phyloP scores from a whole-genome alignment of 2,329 filamentous ascomycete genomes.

The Neobulgaria alba region DNA sequence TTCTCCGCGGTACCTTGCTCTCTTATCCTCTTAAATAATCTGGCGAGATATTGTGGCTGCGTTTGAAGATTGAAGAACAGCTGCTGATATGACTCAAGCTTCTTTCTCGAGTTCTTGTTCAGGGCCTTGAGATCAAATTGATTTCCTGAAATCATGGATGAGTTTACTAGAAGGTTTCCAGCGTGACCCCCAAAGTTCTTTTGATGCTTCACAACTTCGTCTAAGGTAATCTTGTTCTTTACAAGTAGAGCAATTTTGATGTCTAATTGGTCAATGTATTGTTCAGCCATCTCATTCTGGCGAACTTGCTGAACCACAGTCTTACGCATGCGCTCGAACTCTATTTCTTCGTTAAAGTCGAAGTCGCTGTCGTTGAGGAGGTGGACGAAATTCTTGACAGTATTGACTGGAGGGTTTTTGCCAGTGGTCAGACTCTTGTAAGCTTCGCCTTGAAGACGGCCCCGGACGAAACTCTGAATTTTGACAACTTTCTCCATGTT shows the following conservation, averaged over 20 bases:
- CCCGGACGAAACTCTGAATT: slow-evolving; percentile 92
- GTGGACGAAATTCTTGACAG: slow-evolving; percentile 97
- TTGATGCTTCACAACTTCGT: slow-evolving; percentile 95
- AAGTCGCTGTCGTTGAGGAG: slow-evolving; percentile 97
- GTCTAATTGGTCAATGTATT: slow-evolving; percentile 96
- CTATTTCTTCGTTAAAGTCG: slow-evolving; percentile 97
- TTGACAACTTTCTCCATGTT: slow-evolving; percentile 99
- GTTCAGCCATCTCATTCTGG: slow-evolving; percentile 93
- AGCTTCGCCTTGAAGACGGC: slow-evolving; percentile 90
- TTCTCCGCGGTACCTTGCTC: slow-evolving; percentile 82
- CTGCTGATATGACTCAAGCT: slow-evolving; percentile 94
- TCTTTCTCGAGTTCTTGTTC: slow-evolving; percentile 92
- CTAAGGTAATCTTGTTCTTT: slow-evolving; percentile 98
- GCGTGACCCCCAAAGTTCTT: slow-evolving; percentile 90
- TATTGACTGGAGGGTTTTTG: slow-evolving; percentile 93
- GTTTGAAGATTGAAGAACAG: slow-evolving; percentile 97
- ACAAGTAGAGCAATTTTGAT: slow-evolving; percentile 98
- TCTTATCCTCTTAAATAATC: slow-evolving; percentile 75
- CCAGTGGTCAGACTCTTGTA: slow-evolving; percentile 96
- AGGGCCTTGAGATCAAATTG: slow-evolving; percentile 94
- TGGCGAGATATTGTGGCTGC: slow-evolving; percentile 86
- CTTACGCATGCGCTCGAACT: slow-evolving; percentile 90
- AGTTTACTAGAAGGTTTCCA: slow-evolving; percentile 76
- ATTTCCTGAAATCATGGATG: slow-evolving; percentile 79
- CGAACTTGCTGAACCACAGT: slow-evolving; percentile 95